Percentiles rank a stretch among this genome's conserved stretches.
phyloP scores from a whole-genome alignment of 495 filamentous ascomycete species.

The Xylaria grammica region DNA sequence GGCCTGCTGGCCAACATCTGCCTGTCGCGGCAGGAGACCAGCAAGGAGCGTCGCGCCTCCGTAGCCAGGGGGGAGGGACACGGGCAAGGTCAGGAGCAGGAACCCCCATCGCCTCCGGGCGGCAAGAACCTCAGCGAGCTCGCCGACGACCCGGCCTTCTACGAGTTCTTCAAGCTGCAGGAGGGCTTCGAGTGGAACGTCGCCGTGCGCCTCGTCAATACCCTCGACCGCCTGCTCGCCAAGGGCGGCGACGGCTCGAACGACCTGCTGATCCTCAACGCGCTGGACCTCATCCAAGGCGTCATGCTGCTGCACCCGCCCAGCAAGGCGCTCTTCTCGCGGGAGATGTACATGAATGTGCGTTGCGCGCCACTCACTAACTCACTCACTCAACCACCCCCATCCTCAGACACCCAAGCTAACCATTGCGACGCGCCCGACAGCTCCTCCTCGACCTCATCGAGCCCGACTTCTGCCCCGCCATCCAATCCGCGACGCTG shows the following conservation, averaged over 20 bases:
- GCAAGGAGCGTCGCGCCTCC: constrained; percentile 78
- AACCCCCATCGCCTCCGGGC: constrained; percentile 36
- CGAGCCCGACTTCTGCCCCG: constrained; percentile 88
- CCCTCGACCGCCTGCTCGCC: constrained; percentile 85
- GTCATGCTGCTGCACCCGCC: constrained; percentile 91
- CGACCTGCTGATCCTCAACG: constrained; percentile 85
- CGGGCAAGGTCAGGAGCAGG: constrained; percentile 75
- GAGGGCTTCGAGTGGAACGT: constrained; percentile 99
- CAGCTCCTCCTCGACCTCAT: constrained; percentile 90
- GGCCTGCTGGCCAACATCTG: constrained; percentile 96
- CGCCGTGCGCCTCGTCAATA: constrained; percentile 81
- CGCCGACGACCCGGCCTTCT: constrained; percentile 84
- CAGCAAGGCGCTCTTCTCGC: constrained; percentile 82
- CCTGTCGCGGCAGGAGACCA: constrained; percentile 69
- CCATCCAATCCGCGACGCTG: constrained; percentile 86
- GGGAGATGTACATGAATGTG: constrained; percentile 94
- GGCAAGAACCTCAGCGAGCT: constrained; percentile 71
- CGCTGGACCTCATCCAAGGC: constrained; percentile 90
- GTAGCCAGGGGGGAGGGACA: constrained; percentile 76
- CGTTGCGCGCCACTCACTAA: constrained; percentile 28
- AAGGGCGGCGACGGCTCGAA: constrained; percentile 80
- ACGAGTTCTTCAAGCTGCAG: constrained; percentile 95
- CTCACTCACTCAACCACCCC: background rate
- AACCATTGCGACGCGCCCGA: background rate
- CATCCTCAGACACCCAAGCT: background rate